Percentiles rank a stretch among this genome's conserved stretches.
Evolutionary conservation across 1,284 basidiomycete species (phyloP).

Genomic region (Mycosarcoma mackinlayi): DNA sequence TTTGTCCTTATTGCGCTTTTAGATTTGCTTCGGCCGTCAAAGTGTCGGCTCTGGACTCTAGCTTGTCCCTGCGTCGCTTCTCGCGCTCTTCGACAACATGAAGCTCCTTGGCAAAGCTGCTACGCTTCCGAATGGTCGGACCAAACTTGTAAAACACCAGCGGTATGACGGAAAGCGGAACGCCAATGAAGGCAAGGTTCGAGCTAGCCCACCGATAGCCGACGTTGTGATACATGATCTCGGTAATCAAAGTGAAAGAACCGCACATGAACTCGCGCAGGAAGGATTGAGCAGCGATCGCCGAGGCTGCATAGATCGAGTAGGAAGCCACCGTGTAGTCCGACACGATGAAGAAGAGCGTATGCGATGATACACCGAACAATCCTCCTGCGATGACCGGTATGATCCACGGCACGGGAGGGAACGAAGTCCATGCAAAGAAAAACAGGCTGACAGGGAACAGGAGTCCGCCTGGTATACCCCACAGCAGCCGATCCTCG

Average conservation of each 20-base stretch:
- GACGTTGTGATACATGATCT: slow-evolving; percentile 50
- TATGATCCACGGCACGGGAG: slow-evolving; percentile 55
- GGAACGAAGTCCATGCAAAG: slow-evolving; percentile 61
- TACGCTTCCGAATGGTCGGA: slow-evolving; percentile 46
- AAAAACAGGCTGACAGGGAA: slow-evolving; percentile 55
- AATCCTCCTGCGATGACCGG: slow-evolving; percentile 45
- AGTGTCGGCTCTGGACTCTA: slow-evolving; percentile 27
- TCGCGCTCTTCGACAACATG: slow-evolving; percentile 39
- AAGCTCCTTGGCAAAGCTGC: slow-evolving; percentile 53
- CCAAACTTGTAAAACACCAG: slow-evolving; percentile 54
- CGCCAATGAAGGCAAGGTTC: slow-evolving; percentile 51
- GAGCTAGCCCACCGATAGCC: slow-evolving; percentile 55
- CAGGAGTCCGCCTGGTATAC: slow-evolving; percentile 37
- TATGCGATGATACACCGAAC: slow-evolving; percentile 56
- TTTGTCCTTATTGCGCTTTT: not conserved
- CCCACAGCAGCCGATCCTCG: slow-evolving; percentile 48
- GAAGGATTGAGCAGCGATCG: slow-evolving; percentile 57
- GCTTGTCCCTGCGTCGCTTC: slow-evolving; percentile 22
- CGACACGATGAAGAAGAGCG: slow-evolving; percentile 58
- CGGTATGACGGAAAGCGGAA: slow-evolving; percentile 52
- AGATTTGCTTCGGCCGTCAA: slow-evolving; percentile 7
- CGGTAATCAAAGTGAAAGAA: slow-evolving; percentile 47
- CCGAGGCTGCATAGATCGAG: slow-evolving; percentile 54
- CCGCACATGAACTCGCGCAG: slow-evolving; percentile 53
- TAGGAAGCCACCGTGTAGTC: slow-evolving; percentile 58